These are phyloP conservation scores for Endogone sp. DNA, from an alignment of 192 early-diverging fungal species.

Conservation along the genomic window DNA sequence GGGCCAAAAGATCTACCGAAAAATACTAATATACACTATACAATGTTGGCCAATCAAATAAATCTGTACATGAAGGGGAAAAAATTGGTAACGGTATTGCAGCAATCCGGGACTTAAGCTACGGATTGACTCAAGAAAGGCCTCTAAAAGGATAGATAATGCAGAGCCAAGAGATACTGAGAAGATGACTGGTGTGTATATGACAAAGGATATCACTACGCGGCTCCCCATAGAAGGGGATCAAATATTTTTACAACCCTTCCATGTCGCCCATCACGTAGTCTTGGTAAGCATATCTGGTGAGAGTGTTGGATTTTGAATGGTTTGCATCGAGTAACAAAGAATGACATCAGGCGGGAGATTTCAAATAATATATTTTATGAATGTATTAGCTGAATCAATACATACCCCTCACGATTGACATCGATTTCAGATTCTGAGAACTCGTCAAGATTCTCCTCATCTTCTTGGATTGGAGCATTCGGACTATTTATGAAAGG, in stretches of 20 bases:
- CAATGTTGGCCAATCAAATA: background rate
- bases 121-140: background rate
- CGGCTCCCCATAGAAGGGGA: no score
- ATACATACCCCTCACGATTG: conserved; percentile 16
- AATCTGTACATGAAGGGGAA: background rate
- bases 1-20: background rate
- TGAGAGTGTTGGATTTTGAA: conserved; percentile 9
- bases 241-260: background rate
- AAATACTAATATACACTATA: background rate
- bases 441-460: conserved; percentile 32
- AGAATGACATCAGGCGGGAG: no score
- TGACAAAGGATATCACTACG: no score
- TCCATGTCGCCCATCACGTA: conserved; percentile 69
- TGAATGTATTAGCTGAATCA: conserved; percentile 15
- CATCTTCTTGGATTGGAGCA: conserved; percentile 54
- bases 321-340: conserved; percentile 21
- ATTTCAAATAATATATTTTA: conserved; percentile 10
- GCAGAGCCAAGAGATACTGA: background rate
- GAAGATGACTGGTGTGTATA: no score
- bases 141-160: background rate
- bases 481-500: conserved; percentile 30
- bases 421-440: conserved; percentile 33
- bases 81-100: background rate
- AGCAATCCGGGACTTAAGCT: background rate
- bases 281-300: conserved; percentile 50